Base-by-base conservation (phyloP, 768 basidiomycete genomes). In the Hygrophorus pudorinus region DNA sequence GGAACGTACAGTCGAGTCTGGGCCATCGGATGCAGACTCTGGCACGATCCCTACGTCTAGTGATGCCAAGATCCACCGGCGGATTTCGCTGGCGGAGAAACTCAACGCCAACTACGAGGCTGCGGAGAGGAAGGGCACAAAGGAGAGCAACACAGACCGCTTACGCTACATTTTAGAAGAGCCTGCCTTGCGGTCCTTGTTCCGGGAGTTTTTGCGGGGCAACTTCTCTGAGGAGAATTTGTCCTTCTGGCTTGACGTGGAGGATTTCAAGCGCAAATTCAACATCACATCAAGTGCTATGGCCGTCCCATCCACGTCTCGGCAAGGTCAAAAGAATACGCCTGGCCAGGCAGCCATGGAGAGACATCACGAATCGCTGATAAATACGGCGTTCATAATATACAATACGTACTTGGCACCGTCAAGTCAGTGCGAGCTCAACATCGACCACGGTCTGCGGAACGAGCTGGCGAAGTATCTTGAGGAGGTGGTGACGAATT, bases 201-300 rank as follows among this genome's bases (percentile, higher is more conserved):
- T 99, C 75, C 81, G 96, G 47, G 96, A 98, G 51, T 94, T 92
- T 69, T 65, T 99, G 44, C 78, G 89, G 27, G 73, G 79, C 45
- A 98, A 97, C 62, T 98, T 96, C 60, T 98, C 90, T 65, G 96
- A 99, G 59, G 96, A 99, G 70, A 99, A 99, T 60, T 66, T 99
- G 52, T 83, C 85, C 38, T 99, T 97, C 67, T 99, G 91, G 87
- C 61, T 98, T 45, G 96, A 99, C 57, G 93, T 97, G 2, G 78
- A 90, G 59, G 96, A 99, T 59, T 96, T 99, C 70, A 93, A 91
- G 66, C 78, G 84, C 56, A 85, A 92, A 59, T 99, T 99, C 67
- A 81, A 79, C 57, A 97, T 92, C 46, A 96, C 96, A 0, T 94
- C 90, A 3, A 91, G 81, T 53, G 93, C 92, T 10, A 78, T 85